Evolutionary conservation across 2,329 filamentous ascomycete species (phyloP).

Genomic region (Aspergillaceae sp.): DNA sequence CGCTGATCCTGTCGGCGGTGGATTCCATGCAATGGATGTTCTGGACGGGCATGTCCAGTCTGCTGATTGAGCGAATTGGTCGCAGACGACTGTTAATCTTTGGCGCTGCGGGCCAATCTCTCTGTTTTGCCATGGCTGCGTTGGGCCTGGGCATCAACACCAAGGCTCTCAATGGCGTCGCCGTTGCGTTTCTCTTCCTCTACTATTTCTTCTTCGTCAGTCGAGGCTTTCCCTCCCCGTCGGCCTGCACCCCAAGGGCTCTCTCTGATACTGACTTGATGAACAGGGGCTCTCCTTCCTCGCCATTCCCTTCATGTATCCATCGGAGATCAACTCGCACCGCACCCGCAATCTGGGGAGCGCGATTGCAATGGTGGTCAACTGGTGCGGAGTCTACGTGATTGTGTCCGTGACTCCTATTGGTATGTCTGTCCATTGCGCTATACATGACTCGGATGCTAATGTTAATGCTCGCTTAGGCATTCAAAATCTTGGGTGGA

Average conservation of each 20-base stretch:
- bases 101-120: constrained; percentile 5
- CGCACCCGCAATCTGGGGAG: constrained; percentile 10
- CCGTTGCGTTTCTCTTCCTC: constrained; percentile 34
- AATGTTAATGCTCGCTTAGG: not conserved
- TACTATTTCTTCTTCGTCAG: constrained; percentile 9
- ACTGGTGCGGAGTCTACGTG: constrained; percentile 10
- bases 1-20: constrained; percentile 10
- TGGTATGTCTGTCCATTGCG: not conserved
- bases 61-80: constrained; percentile 40
- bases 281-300: constrained; percentile 2
- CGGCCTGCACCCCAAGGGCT: too few species aligned
- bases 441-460: too few species aligned
- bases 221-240: too few species aligned
- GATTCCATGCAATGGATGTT: constrained; percentile 9
- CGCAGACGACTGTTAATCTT: constrained; percentile 37
- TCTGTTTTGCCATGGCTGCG: too few species aligned
- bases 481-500: constrained; percentile 41
- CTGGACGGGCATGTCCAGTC: constrained; percentile 26
- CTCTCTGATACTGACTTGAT: too few species aligned
- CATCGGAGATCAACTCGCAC: constrained; percentile 13
- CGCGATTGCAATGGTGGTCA: constrained; percentile 6
- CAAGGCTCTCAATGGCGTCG: constrained; percentile 9
- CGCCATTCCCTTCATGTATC: constrained; percentile 14
- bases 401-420: constrained; percentile 13
- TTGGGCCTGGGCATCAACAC: too few species aligned